Evolutionary conservation across 805 yeast species (phyloP), one percentile per base, ranked within the genome.

Genomic region (Wickerhamiella azyma): DNA sequence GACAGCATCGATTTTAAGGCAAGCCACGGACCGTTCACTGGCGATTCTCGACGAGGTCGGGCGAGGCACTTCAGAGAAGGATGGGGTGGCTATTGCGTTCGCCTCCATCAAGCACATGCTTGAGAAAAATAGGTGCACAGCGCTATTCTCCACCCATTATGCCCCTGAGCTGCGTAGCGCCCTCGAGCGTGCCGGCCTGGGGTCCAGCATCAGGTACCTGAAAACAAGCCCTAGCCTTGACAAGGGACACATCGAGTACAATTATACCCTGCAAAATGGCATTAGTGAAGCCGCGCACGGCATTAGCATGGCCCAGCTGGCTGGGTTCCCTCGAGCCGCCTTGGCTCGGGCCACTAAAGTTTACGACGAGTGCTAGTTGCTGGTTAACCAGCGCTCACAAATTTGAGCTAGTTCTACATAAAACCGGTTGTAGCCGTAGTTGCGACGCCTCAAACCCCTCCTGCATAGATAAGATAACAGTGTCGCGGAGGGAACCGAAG

Each of bases 61-160:
- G 1, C 68, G 95, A 46, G 96, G 96, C 0, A 86, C 96, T 0
- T 81, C 94, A 46, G 79, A 85, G 0, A 68, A 67, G 43, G 96
- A 86, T 63, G 96, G 96, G 1, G 67, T 82, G 3, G 81, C 94
- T 1, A 77, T 86, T 46, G 94, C 96, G 1, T 84, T 69, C 65
- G 88, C 94, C 0, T 71, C 88, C 0, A 61, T 86, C 41, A 60
- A 72, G 35, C 74, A 77, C 55, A 62, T 86, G 46, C 53, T 75
- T 11, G 60, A 64, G 17, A 59, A 59, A 3, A 82, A 79, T 52
- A 67, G 72, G 53, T 79, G 92, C 54, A 69, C 89, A 21, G 70
- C 88, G 0, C 64, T 86, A n/a, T 86, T 86, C 68, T 95, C 96
- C 1, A 86, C 96, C 0, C 96, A 86, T 66, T 86, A 78, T 62